phyloP scores from a whole-genome alignment of 306 rosid genomes.

The Arachis hypogaea region DNA sequence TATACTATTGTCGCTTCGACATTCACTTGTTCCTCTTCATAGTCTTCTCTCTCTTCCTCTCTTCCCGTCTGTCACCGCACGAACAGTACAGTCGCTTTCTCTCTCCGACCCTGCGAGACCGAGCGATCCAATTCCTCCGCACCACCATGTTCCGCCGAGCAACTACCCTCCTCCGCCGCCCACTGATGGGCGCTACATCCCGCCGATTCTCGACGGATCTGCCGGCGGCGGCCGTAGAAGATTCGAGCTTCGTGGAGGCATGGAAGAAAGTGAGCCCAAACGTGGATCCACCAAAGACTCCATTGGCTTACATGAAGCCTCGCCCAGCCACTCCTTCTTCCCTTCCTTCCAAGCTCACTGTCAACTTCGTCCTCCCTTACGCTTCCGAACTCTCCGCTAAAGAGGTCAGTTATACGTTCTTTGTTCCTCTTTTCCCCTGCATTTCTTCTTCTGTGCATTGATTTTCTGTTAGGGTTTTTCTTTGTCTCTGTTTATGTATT shows the following conservation, averaged over 20 bases:
- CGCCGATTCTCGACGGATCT: slow-evolving; percentile 72
- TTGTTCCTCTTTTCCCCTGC: neutral
- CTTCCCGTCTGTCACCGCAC: neutral
- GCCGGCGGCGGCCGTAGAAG: slow-evolving; percentile 39
- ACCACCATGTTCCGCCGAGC: slow-evolving; percentile 81
- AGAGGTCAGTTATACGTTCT: slow-evolving; percentile 58
- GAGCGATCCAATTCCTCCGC: slow-evolving; percentile 66
- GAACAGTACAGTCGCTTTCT: neutral
- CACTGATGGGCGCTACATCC: slow-evolving; percentile 40
- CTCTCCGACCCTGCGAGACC: slow-evolving; percentile 96
- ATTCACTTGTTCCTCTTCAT: neutral
- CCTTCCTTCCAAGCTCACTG: slow-evolving; percentile 84
- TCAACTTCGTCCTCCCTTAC: slow-evolving; percentile 93
- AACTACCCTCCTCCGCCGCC: slow-evolving; percentile 51
- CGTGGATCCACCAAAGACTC: slow-evolving; percentile 83
- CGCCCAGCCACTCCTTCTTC: slow-evolving; percentile 75
- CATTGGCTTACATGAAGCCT: slow-evolving; percentile 65
- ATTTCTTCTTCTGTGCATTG: neutral
- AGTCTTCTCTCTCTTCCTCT: neutral
- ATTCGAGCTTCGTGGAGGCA: slow-evolving; percentile 56
- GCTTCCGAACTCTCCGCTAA: slow-evolving; percentile 76
- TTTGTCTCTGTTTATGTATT: neutral
- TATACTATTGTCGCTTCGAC: neutral
- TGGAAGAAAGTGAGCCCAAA: slow-evolving; percentile 77
- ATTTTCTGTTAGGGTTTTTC: neutral